Percentiles rank a stretch among this genome's conserved stretches.
Evolutionary conservation across 331 rosid species (phyloP).

Genomic region (Saraca asoca): DNA sequence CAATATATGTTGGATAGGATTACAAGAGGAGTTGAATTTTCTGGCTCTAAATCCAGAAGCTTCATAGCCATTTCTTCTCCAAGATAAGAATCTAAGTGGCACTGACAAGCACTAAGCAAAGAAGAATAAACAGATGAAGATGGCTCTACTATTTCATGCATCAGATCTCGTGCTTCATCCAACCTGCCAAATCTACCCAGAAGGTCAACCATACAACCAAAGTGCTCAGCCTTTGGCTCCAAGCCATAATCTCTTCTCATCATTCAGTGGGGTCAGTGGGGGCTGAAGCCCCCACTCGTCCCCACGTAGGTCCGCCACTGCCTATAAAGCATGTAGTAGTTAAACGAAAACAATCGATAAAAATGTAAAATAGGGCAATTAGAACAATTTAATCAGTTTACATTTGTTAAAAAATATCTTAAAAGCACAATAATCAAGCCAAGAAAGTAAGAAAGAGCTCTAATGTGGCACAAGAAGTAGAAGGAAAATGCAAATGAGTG

Average conservation of each 20-base stretch:
- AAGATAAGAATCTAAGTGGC: conserved; percentile 51
- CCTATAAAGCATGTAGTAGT: too few species aligned
- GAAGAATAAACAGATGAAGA: conserved; percentile 61
- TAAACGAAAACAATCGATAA: too few species aligned
- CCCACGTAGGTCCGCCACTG: too few species aligned
- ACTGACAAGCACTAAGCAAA: conserved; percentile 66
- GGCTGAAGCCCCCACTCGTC: too few species aligned
- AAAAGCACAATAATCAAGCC: too few species aligned
- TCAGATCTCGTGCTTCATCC: conserved; percentile 49
- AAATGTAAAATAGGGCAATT: too few species aligned
- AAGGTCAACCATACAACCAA: conserved; percentile 69
- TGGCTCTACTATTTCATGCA: conserved; percentile 55
- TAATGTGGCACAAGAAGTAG: too few species aligned
- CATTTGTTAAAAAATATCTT: too few species aligned
- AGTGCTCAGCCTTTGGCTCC: conserved; percentile 63
- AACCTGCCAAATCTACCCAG: conserved; percentile 66
- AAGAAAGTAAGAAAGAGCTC: too few species aligned
- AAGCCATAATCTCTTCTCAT: conserved; percentile 56
- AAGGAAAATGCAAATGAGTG: too few species aligned
- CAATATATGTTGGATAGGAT: conserved; percentile 64
- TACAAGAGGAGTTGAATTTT: conserved; percentile 60
- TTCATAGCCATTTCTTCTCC: conserved; percentile 58
- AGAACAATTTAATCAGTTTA: too few species aligned
- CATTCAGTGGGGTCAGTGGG: too few species aligned
- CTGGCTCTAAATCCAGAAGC: conserved; percentile 58